Base-by-base conservation (phyloP, 768 basidiomycete species). In the Boletus eberwhitei region DNA sequence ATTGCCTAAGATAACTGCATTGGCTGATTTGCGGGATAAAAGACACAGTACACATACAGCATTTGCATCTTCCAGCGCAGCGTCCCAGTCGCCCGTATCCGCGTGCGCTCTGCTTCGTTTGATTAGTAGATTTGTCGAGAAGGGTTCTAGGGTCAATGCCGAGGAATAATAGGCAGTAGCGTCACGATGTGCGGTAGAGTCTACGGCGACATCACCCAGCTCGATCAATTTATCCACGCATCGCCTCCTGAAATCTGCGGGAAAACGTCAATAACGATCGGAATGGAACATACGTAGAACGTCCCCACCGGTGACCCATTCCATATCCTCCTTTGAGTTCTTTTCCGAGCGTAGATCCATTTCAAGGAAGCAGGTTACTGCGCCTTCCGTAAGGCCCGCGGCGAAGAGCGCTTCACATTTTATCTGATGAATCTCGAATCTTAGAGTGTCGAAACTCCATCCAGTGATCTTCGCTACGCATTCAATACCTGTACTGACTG, bases 91-190 rank as follows among this genome's bases (percentile, higher is more conserved):
- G 0, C 44, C 34, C 5, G 37, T 44, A 14, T 24, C 22, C 5
- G 29, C 14, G 5, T 39, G 32, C 5, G 50, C 50, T 32, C 17
- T 42, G 17, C 64, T 66, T 14, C 61, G 58, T 19, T 57, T 64
- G 36, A 49, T 40, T 16, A 60, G 42, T 13, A 43, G 8, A 12
- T 9, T 43, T 2, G 32, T 36, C 1, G 35, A 47, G 22, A 21
- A 24, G 1, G 51, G 52, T 26, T 63, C 54, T 2, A 65, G 40
- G 2, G 26, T 24, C 29, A 59, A 42, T 16, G 48, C 39, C 4
- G 41, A 50, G 13, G 64, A 56, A 36, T 50, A 64, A 43, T 54
- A 34, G 13, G 21, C 48, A 19, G 21, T 37, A 13, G 63, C 63
- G 2, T 57, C 50, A 9, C 22, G 22, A 29, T 59, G 41, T 17